Percentiles rank a stretch among this genome's conserved stretches.
These are phyloP conservation scores for Bonia amplexicaulis DNA, from an alignment of 176 grass and related monocot genomes.

Conservation along the genomic window DNA sequence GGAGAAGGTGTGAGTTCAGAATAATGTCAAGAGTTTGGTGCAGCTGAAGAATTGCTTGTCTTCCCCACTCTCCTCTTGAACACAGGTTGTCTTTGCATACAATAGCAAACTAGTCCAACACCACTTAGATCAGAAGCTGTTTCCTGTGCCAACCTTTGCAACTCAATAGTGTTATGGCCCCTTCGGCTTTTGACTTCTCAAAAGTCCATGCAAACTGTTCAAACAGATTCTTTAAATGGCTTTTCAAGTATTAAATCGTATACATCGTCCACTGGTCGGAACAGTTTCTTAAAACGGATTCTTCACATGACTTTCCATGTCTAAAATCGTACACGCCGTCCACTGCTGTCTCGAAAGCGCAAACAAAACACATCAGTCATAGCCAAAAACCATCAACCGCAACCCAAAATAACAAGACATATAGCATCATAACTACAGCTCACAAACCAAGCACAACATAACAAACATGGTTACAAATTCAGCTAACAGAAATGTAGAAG, in stretches of 20 bases:
- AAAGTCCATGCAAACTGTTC: no score
- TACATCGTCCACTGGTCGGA: no score
- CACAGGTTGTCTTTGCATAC: not conserved
- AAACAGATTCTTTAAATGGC: no score
- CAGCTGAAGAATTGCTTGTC: not conserved
- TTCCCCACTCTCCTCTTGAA: not conserved
- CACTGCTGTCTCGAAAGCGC: no score
- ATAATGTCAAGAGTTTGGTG: not conserved
- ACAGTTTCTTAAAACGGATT: no score
- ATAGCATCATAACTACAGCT: not conserved
- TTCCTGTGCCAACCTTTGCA: not conserved
- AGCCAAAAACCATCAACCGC: no score
- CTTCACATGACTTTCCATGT: no score
- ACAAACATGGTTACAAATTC: not conserved
- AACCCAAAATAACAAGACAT: no score
- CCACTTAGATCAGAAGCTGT: not conserved
- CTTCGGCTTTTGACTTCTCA: no score
- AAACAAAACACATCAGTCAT: no score
- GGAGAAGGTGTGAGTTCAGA: not conserved
- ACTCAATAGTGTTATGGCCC: not conserved
- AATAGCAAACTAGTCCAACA: not conserved
- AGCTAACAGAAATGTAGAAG: conserved; percentile 1
- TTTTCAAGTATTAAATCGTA: no score
- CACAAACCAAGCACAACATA: not conserved
- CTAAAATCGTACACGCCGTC: no score